phyloP scores from a whole-genome alignment of 1,284 basidiomycete genomes.

The Volvariella volvacea region DNA sequence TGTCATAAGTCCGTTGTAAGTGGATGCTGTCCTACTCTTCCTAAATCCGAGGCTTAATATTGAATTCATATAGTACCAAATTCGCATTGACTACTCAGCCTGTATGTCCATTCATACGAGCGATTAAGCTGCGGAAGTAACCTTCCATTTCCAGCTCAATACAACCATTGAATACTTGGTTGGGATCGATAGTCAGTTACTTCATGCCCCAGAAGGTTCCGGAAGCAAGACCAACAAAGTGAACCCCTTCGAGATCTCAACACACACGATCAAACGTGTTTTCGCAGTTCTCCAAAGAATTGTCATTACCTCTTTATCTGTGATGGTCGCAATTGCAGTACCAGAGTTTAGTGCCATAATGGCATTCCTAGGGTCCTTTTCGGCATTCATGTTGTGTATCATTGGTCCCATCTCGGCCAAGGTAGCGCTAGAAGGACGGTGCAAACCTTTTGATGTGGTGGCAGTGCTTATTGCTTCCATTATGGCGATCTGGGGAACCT shows the following conservation, averaged over 20 bases:
- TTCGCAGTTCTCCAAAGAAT: constrained; percentile 55
- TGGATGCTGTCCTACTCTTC: constrained; percentile 11
- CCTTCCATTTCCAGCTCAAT: constrained; percentile 49
- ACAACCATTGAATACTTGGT: constrained; percentile 73
- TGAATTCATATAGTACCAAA: constrained; percentile 55
- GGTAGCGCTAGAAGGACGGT: constrained; percentile 46
- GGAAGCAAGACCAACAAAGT: constrained; percentile 29
- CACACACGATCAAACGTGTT: constrained; percentile 27
- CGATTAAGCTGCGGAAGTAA: not conserved
- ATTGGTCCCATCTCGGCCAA: constrained; percentile 73
- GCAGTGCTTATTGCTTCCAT: constrained; percentile 50
- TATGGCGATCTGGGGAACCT: constrained; percentile 79
- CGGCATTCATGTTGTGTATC: constrained; percentile 79
- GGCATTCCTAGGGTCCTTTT: constrained; percentile 86
- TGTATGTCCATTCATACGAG: constrained; percentile 32
- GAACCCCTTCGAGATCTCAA: not conserved
- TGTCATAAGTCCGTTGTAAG: constrained; percentile 77
- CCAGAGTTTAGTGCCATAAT: constrained; percentile 88
- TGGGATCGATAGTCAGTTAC: constrained; percentile 44
- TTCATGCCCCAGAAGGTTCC: constrained; percentile 6
- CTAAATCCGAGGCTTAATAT: constrained; percentile 6
- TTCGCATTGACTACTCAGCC: constrained; percentile 85
- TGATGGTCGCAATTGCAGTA: constrained; percentile 69
- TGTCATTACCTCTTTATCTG: constrained; percentile 50
- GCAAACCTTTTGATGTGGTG: constrained; percentile 43